A percentile compares a stretch with the other conserved stretches of the same genome.
Evolutionary conservation across 2,329 filamentous ascomycete genomes (phyloP).

Genomic region (Penicillium sp.): DNA sequence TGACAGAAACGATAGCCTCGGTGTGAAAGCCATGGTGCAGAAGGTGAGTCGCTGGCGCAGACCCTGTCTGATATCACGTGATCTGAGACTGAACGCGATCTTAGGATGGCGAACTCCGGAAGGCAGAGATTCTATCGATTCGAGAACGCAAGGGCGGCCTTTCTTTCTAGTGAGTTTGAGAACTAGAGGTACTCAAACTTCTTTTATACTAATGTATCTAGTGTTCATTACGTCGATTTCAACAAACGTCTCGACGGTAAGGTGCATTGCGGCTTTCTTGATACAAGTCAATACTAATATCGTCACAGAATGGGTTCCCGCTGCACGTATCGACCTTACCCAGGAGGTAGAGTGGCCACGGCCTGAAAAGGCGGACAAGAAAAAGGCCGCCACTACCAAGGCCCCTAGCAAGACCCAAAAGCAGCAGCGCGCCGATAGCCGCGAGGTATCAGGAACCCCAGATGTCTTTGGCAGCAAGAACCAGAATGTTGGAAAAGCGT

Average conservation of each 20-base stretch:
- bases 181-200: not conserved
- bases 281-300: constrained; percentile 55
- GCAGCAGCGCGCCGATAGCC: constrained; percentile 46
- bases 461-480: constrained; percentile 54
- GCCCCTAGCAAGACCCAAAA: constrained; percentile 62
- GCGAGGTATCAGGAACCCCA: constrained; percentile 60
- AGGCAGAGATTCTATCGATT: constrained; percentile 96
- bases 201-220: constrained; percentile 29
- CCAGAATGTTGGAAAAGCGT: constrained; percentile 47
- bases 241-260: constrained; percentile 75
- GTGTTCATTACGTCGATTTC: constrained; percentile 96
- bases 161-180: constrained; percentile 68
- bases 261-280: not conserved
- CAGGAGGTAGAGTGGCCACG: constrained; percentile 96
- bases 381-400: constrained; percentile 62
- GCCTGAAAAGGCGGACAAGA: constrained; percentile 85
- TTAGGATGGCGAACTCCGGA: constrained; percentile 77
- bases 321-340: constrained; percentile 78
- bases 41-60: constrained; percentile 57
- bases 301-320: constrained; percentile 93
- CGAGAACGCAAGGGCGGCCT: constrained; percentile 84
- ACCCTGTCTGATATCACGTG: constrained; percentile 36
- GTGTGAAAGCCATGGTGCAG: constrained; percentile 67
- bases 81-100: constrained; percentile 23
- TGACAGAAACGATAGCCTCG: constrained; percentile 55